These are phyloP conservation scores for Candida berthetii DNA, from an alignment of 805 yeast species.

Conservation along the genomic window DNA sequence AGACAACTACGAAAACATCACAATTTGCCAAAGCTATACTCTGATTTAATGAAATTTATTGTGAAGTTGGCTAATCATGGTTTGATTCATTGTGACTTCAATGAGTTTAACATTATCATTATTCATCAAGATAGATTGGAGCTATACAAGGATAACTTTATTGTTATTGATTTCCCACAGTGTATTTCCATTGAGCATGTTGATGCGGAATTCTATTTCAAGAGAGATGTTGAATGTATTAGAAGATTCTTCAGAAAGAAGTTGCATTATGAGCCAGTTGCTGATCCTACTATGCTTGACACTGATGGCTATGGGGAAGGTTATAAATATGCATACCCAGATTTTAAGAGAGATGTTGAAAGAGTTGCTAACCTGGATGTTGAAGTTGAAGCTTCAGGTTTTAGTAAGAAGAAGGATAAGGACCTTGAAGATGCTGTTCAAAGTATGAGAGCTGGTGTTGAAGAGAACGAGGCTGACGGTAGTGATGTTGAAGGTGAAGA, in stretches of 20 bases:
- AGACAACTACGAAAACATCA: slow-evolving; percentile 68
- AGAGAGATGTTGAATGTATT: slow-evolving; percentile 90
- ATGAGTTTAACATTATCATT: slow-evolving; percentile 92
- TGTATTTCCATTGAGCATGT: slow-evolving; percentile 89
- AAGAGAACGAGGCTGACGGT: slow-evolving; percentile 14
- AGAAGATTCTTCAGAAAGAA: slow-evolving; percentile 75
- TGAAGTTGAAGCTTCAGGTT: slow-evolving; percentile 92
- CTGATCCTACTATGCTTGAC: slow-evolving; percentile 68
- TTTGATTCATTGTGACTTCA: slow-evolving; percentile 93
- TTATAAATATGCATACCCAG: slow-evolving; percentile 69
- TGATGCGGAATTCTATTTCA: slow-evolving; percentile 84
- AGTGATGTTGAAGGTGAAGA: slow-evolving; percentile 7
- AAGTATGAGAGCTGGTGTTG: slow-evolving; percentile 46
- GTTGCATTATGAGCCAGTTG: slow-evolving; percentile 64
- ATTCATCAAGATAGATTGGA: slow-evolving; percentile 49
- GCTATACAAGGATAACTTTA: slow-evolving; percentile 57
- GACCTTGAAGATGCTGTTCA: slow-evolving; percentile 76
- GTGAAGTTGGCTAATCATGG: slow-evolving; percentile 84
- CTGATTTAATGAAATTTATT: slow-evolving; percentile 81
- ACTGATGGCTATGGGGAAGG: slow-evolving; percentile 81
- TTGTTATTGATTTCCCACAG: slow-evolving; percentile 97
- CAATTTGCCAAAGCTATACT: slow-evolving; percentile 66
- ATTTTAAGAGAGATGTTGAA: slow-evolving; percentile 66
- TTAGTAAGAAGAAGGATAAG: slow-evolving; percentile 47
- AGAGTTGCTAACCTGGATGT: slow-evolving; percentile 70